These are phyloP conservation scores for Colletotrichum sp. DNA, from an alignment of 2,329 filamentous ascomycete species.

Conservation along the genomic window DNA sequence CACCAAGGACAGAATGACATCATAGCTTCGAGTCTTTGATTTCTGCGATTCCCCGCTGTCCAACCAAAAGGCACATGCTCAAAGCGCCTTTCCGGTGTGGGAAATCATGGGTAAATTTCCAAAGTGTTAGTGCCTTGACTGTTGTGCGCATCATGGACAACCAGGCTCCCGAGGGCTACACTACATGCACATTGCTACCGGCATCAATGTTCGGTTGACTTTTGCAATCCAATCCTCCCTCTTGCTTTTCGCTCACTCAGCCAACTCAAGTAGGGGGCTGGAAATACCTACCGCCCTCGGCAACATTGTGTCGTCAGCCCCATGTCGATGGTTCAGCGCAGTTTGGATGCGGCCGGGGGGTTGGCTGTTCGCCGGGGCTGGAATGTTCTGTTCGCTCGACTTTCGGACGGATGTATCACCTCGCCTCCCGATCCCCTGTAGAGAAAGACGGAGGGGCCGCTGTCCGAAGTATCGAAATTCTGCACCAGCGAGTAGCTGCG, in stretches of 20 bases:
- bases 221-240: not conserved
- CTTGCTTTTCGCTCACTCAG: not conserved
- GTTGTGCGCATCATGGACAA: slow-evolving; percentile 10
- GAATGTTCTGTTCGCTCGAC: slow-evolving; percentile 5
- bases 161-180: not conserved
- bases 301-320: slow-evolving; percentile 1
- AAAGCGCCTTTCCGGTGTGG: not conserved
- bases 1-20: slow-evolving; percentile 10
- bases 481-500: not conserved
- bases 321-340: not conserved
- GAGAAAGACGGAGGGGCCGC: not conserved
- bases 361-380: not conserved
- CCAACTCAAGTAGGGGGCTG: not conserved
- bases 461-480: not conserved
- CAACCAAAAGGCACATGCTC: slow-evolving; percentile 12
- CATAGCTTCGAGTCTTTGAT: not conserved
- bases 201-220: not conserved
- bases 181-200: not conserved
- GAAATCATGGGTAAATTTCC: not conserved
- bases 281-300: not conserved
- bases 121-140: not conserved
- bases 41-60: not conserved
- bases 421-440: slow-evolving; percentile 12
- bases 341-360: slow-evolving; percentile 1
- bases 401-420: slow-evolving; percentile 14